A percentile compares a stretch with the other conserved stretches of the same genome.
Evolutionary conservation across 1,284 basidiomycete species (phyloP).

Genomic region (Ustilago trichophora): DNA sequence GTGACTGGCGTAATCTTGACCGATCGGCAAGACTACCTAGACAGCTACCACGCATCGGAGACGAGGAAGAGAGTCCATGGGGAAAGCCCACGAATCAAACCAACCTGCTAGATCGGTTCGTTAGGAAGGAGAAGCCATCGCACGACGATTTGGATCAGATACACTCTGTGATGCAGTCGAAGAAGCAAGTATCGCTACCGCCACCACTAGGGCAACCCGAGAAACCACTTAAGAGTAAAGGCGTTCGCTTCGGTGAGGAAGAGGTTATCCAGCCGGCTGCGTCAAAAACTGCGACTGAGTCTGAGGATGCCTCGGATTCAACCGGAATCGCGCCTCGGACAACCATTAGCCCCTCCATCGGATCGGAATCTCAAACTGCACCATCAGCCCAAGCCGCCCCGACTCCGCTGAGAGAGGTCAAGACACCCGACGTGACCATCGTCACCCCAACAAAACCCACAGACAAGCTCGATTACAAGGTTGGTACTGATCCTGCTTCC

Average conservation of each 20-base stretch:
- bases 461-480: constrained; percentile 23
- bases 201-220: background rate
- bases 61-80: constrained; percentile 43
- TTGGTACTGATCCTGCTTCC: constrained; percentile 46
- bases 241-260: constrained; percentile 19
- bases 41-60: constrained; percentile 30
- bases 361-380: background rate
- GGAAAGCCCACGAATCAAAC: constrained; percentile 41
- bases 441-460: constrained; percentile 20
- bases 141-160: background rate
- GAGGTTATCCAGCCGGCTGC: constrained; percentile 9
- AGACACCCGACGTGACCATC: background rate
- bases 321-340: background rate
- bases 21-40: constrained; percentile 22
- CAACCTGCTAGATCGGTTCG: constrained; percentile 36
- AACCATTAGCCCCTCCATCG: no score
- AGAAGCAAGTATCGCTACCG: background rate
- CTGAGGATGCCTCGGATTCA: background rate
- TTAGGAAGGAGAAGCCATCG: background rate
- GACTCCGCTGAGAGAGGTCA: background rate
- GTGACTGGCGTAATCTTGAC: constrained; percentile 36
- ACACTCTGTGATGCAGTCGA: background rate
- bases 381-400: no score
- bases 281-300: background rate
- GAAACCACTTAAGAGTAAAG: constrained; percentile 1